Percentiles rank a stretch among this genome's conserved stretches.
These are phyloP conservation scores for Debaryomyces prosopidis DNA, from an alignment of 805 yeast species.

Conservation along the genomic window DNA sequence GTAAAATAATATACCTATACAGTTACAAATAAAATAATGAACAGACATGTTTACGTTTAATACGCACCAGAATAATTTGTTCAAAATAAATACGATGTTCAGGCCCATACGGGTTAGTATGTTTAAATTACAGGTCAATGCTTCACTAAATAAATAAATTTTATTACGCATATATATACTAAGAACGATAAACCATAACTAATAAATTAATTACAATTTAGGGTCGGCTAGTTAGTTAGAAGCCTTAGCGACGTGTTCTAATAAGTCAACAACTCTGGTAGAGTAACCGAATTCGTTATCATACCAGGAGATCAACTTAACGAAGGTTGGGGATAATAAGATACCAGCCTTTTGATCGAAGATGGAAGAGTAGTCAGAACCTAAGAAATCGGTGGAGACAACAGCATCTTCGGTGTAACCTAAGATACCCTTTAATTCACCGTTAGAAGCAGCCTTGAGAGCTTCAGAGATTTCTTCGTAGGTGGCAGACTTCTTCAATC, in stretches of 20 bases:
- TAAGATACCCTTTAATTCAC: conserved; percentile 74
- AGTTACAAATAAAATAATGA: too few species aligned
- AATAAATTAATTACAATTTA: neutral
- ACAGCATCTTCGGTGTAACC: conserved; percentile 93
- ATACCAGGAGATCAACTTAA: conserved; percentile 92
- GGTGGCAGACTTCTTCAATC: conserved; percentile 72
- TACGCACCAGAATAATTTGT: too few species aligned
- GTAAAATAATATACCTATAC: too few species aligned
- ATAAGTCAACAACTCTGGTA: conserved; percentile 90
- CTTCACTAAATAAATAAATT: neutral
- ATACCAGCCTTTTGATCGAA: conserved; percentile 92
- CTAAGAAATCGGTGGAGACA: conserved; percentile 86
- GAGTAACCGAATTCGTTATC: conserved; percentile 97
- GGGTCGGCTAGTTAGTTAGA: conserved; percentile 18
- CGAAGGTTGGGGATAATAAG: conserved; percentile 81
- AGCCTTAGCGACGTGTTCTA: conserved; percentile 72
- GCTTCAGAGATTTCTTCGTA: conserved; percentile 82
- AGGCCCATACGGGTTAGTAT: too few species aligned
- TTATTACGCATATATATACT: neutral
- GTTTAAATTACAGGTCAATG: too few species aligned
- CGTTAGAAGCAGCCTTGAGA: conserved; percentile 75
- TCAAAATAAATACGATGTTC: too few species aligned
- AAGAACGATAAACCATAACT: neutral
- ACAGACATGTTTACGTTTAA: too few species aligned
- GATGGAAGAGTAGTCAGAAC: conserved; percentile 82